Evolutionary conservation across 495 filamentous ascomycete genomes (phyloP).

Genomic region (Aspergillus haitiensis): DNA sequence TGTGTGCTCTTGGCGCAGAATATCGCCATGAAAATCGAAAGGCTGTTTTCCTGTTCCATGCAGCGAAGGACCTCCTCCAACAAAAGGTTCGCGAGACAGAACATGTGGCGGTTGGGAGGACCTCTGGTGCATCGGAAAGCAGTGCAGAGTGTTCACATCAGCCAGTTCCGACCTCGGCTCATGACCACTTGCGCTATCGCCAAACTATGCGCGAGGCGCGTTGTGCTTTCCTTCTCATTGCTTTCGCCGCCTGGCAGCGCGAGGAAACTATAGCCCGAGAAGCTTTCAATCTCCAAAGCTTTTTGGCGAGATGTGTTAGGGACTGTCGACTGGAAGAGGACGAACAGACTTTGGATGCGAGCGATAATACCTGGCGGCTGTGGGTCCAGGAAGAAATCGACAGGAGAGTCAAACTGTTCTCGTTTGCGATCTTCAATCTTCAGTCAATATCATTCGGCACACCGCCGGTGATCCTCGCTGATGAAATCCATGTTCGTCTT

Average conservation of each 20-base stretch:
- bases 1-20: slow-evolving; percentile 31
- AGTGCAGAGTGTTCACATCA: too few relatives aligned
- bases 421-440: slow-evolving; percentile 40
- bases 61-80: slow-evolving; percentile 16
- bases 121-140: too few relatives aligned
- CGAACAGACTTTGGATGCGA: too few relatives aligned
- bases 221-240: slow-evolving; percentile 19
- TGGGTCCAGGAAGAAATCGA: slow-evolving; percentile 34
- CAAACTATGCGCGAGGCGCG: neutral
- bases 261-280: slow-evolving; percentile 16
- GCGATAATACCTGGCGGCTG: slow-evolving; percentile 14
- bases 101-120: too few relatives aligned
- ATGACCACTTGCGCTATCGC: neutral
- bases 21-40: slow-evolving; percentile 24
- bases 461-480: slow-evolving; percentile 49
- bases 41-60: slow-evolving; percentile 16
- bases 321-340: slow-evolving; percentile 19
- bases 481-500: slow-evolving; percentile 58
- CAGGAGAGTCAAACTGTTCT: slow-evolving; percentile 37
- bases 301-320: slow-evolving; percentile 17
- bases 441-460: slow-evolving; percentile 40
- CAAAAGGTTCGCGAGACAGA: slow-evolving; percentile 4
- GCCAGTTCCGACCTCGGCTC: neutral
- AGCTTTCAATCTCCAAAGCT: slow-evolving; percentile 23
- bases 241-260: slow-evolving; percentile 27